A percentile compares a stretch with the other conserved stretches of the same genome.
Conservation (phyloP, 2,329 filamentous ascomycete species). For the Fusarium gaditjirri region DNA sequence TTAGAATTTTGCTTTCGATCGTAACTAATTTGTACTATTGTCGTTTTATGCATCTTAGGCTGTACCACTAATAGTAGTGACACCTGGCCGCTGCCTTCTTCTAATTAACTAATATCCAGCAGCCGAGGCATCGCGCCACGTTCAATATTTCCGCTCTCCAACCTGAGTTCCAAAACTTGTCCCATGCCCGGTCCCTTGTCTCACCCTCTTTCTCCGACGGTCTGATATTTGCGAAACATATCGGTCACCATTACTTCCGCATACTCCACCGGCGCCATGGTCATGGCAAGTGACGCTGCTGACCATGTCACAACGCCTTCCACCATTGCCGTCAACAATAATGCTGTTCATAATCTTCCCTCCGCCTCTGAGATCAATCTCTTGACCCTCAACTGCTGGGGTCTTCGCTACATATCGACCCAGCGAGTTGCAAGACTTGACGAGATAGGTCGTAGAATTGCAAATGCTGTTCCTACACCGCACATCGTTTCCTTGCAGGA, state of each 20-base stretch:
- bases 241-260: constrained; percentile 24
- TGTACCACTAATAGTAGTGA: constrained; percentile 15
- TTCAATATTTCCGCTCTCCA: constrained; percentile 2
- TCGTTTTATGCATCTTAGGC: constrained; percentile 12
- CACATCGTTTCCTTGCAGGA: constrained; percentile 95
- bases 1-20: neutral
- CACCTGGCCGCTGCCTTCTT: constrained; percentile 10
- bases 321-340: constrained; percentile 25
- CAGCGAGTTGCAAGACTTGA: constrained; percentile 80
- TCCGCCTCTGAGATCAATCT: constrained; percentile 75
- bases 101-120: constrained; percentile 39
- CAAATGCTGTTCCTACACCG: constrained; percentile 72
- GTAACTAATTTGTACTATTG: neutral
- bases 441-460: constrained; percentile 86
- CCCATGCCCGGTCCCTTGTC: neutral
- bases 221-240: neutral
- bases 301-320: constrained; percentile 36
- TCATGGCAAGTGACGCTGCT: constrained; percentile 31
- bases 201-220: neutral
- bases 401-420: constrained; percentile 85
- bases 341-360: constrained; percentile 52
- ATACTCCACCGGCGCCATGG: constrained; percentile 35
- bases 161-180: neutral
- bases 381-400: constrained; percentile 96
- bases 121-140: constrained; percentile 20